These are phyloP conservation scores for Aspergillus novofumigatus DNA, from an alignment of 2,329 filamentous ascomycete species.

Conservation along the genomic window DNA sequence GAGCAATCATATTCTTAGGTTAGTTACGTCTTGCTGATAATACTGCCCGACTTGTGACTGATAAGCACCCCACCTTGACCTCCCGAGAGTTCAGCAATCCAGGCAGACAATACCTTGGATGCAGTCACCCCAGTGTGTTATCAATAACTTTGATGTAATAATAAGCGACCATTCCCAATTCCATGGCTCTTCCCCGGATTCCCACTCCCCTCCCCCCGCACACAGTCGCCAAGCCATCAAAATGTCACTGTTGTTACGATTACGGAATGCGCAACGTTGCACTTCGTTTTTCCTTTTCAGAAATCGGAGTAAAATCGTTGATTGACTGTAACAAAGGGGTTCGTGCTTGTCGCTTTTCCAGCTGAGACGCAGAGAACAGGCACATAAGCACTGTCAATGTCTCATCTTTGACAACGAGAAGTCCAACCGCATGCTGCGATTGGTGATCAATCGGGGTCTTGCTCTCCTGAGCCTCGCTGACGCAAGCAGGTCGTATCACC, in stretches of 20 bases:
- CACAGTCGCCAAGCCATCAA: slow-evolving; percentile 7
- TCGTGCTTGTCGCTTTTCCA: no score
- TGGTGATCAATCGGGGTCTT: slow-evolving; percentile 3
- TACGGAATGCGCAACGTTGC: not conserved
- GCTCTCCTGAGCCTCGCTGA: slow-evolving; percentile 1
- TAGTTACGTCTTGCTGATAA: no score
- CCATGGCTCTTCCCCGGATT: slow-evolving; percentile 13
- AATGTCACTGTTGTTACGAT: slow-evolving; percentile 1
- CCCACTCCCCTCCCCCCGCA: slow-evolving; percentile 13
- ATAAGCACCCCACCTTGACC: no score
- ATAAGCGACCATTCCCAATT: not conserved
- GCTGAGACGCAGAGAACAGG: no score
- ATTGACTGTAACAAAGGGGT: no score
- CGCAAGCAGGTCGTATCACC: slow-evolving; percentile 6
- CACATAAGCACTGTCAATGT: not conserved
- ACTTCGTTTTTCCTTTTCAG: not conserved
- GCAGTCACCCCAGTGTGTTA: no score
- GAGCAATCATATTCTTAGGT: no score
- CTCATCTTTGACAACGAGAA: not conserved
- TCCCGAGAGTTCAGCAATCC: no score
- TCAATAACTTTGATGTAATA: no score
- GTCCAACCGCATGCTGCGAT: slow-evolving; percentile 1
- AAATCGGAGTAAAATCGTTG: no score
- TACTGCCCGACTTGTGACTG: no score
- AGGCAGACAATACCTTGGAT: no score